Evolutionary conservation across 306 rosid genomes (phyloP), one percentile per base, ranked within the genome.

Genomic region (Hippophae rhamnoides): DNA sequence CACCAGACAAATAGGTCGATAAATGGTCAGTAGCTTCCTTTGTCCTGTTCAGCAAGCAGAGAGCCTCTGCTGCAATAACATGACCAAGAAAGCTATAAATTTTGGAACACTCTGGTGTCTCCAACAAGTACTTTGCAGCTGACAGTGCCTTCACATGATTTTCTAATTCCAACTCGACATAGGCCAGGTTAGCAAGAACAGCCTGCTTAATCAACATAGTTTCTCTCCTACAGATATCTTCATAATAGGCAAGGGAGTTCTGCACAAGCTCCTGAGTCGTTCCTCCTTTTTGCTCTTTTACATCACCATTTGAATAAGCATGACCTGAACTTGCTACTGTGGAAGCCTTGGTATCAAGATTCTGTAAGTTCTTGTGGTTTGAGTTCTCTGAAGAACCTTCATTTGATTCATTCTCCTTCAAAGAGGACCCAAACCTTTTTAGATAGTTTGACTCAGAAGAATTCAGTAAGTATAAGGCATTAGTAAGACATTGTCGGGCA

Each of bases 1-100:
- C 89, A 48, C 84, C 95, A 0, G 89, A 80, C 76, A 93, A 70
- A 81, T 86, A 93, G 62, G 58, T 64, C 50, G 79, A 77, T 69
- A 93, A 73, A 78, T 75, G 86, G 51, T 82, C 85, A 52, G 89
- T 79, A 54, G 97, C 99, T 69, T 93, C 99, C 72, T 78, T 93
- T 61, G 87, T 84, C 74, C 94, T 78, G 58, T 84, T 89, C 43
- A 93, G 81, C 68, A 82, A 78, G 85, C 97, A 89, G 44, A 88
- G 97, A 48, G 99, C 94, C 86, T 93, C 99, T 13, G 99, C 95
- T 1, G 97, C 89, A 84, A 80, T 88, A 61, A 86, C 69, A 69
- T 79, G 94, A 59, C 95, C 90, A 38, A 89, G 76, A 75, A 86
- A 93, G 51, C 72, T 58, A 79, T 88, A 89, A 70, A 93, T 75